A percentile compares a stretch with the other conserved stretches of the same genome.
phyloP scores from a whole-genome alignment of 2,329 filamentous ascomycete genomes.

The Calonectria fujianensis region DNA sequence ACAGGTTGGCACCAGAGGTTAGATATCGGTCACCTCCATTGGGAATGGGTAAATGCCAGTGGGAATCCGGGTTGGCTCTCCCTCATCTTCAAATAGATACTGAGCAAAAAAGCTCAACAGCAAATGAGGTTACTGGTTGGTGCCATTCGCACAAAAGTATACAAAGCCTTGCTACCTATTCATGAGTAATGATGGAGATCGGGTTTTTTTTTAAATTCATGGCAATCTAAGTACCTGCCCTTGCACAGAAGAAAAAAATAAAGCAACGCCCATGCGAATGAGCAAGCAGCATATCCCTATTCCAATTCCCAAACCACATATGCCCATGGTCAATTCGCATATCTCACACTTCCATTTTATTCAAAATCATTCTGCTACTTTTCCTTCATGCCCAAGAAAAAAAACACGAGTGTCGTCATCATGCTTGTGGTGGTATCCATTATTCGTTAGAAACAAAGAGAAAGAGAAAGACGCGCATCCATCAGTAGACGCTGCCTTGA shows the following conservation, averaged over 20 bases:
- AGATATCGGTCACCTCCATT: not conserved
- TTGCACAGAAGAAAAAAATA: not conserved
- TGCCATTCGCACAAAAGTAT: conserved; percentile 3
- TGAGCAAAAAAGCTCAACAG: conserved; percentile 8
- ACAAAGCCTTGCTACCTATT: not conserved
- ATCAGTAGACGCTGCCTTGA: conserved; percentile 51
- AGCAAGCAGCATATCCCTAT: not conserved
- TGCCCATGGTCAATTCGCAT: conserved; percentile 17
- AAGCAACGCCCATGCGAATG: conserved; percentile 10
- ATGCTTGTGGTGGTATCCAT: conserved; percentile 33
- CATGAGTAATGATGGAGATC: not conserved
- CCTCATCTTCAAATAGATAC: conserved; percentile 17
- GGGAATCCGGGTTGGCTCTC: not conserved
- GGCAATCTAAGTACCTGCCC: not conserved
- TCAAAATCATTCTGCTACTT: conserved; percentile 21
- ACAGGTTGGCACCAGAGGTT: conserved; percentile 9
- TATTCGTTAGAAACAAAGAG: conserved; percentile 40
- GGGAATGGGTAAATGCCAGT: conserved; percentile 1
- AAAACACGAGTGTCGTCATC: conserved; percentile 44
- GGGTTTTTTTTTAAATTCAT: not conserved
- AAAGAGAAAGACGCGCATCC: conserved; percentile 10
- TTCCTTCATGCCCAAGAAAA: conserved; percentile 34
- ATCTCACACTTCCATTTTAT: conserved; percentile 33
- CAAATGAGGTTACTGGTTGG: conserved; percentile 13
- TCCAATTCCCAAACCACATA: conserved; percentile 11